Base-by-base conservation (phyloP, 129 eudicot species). In the Pulicaria dysenterica region DNA sequence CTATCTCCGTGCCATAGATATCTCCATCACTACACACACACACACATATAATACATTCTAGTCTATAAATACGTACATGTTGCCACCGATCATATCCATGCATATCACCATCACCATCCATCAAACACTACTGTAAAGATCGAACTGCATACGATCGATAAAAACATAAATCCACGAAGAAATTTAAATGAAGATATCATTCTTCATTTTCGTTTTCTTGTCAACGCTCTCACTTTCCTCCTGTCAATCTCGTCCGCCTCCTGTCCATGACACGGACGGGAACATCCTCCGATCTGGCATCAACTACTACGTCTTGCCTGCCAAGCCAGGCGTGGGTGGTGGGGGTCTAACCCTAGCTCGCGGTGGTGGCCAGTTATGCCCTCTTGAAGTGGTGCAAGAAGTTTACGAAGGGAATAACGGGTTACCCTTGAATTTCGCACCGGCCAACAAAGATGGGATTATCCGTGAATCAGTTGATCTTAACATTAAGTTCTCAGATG, bases 251-350 rank as follows among this genome's bases (percentile, higher is more conserved):
- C 62, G 78, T 0, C 77, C 81, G 3, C 58, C 40, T 6, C 77
- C 86, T 6, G 85, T 89, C 37, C 86, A 56, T 3, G 96, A 89
- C 73, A 64, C 53, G 4, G 53, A 69, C 41, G 83, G 87, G 4
- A 73, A 73, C n/a, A 39, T 57, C 34, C 74, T 90, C 66, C 79
- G 70, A 3, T 55, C 84, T 1, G 77, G 75, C 42, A 14, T 42
- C 58, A 12, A 49, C 11, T 90, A 87, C 89, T 73, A 80, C 82
- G 85, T 90, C 58, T 13, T 85, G 40, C 96, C 94, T 8, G 84
- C 51, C 6, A 3, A 43, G n/a, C 89, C 81, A 2, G 86, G 89
- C 50, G 31, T 24, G 31, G 58, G 13, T 1, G 93, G 88, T 3
- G 96, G 94, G 0, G 91, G 96, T 8, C 64, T 90, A 7, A 75